A percentile compares a stretch with the other conserved stretches of the same genome.
Evolutionary conservation across 2,329 filamentous ascomycete species (phyloP).

Genomic region (Cercospora sp.): DNA sequence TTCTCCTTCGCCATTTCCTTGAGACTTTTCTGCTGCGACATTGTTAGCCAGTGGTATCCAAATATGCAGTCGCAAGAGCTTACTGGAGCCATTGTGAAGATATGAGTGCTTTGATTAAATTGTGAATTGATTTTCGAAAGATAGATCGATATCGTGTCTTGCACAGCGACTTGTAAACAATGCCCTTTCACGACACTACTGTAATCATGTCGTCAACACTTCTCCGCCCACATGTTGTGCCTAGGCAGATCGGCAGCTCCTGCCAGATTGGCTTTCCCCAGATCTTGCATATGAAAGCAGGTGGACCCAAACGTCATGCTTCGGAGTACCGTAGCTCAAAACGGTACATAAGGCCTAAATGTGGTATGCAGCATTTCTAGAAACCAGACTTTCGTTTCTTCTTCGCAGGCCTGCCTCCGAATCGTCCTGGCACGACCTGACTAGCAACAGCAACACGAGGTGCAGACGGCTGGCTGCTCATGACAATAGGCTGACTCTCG

Average conservation of each 20-base stretch:
- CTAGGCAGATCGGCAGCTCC: slow-evolving; percentile 16
- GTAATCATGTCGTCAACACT: slow-evolving; percentile 29
- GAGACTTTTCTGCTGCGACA: slow-evolving; percentile 24
- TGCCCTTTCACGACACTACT: neutral
- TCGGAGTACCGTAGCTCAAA: neutral
- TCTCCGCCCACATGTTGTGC: slow-evolving; percentile 7
- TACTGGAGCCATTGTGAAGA: neutral
- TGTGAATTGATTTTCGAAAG: neutral
- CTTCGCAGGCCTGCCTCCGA: slow-evolving; percentile 41
- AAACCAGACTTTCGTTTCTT: slow-evolving; percentile 47
- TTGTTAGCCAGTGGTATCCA: neutral
- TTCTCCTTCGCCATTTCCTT: slow-evolving; percentile 34
- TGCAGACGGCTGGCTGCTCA: slow-evolving; percentile 30
- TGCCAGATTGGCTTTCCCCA: slow-evolving; percentile 16
- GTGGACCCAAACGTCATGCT: slow-evolving; percentile 4
- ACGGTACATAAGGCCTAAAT: slow-evolving; percentile 6
- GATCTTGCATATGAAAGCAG: slow-evolving; percentile 8
- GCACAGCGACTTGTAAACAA: slow-evolving; percentile 12
- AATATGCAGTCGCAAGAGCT: neutral
- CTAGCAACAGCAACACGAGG: slow-evolving; percentile 31
- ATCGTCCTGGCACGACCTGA: slow-evolving; percentile 38
- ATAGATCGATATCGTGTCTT: neutral
- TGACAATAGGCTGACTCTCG: slow-evolving; percentile 20
- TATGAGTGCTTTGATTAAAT: neutral
- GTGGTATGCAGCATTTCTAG: slow-evolving; percentile 16